Conservation (phyloP, 768 basidiomycete genomes). For the Gloeophyllum trabeum region DNA sequence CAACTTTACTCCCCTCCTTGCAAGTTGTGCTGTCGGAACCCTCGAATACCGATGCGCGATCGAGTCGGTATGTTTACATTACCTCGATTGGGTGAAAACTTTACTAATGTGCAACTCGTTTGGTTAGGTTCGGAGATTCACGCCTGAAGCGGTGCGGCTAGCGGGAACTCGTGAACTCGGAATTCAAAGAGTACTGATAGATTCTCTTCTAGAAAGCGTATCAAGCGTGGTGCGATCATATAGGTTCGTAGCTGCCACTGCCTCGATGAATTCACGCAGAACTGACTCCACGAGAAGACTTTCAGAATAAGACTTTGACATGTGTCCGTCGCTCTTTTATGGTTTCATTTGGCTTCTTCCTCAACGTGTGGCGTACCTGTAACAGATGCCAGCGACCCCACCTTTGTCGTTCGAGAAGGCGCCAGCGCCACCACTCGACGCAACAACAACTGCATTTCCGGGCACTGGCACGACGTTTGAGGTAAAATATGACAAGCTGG, state of each 20-base stretch:
- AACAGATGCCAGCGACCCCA: constrained; percentile 53
- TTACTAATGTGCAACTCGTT: neutral
- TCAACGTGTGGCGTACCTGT: neutral
- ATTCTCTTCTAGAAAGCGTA: constrained; percentile 34
- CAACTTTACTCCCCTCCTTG: constrained; percentile 59
- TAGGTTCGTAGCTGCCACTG: too few species aligned
- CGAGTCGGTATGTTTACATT: constrained; percentile 51
- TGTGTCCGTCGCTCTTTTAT: constrained; percentile 33
- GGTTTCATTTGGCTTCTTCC: neutral
- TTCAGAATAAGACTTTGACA: constrained; percentile 42
- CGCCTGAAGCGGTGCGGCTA: constrained; percentile 15
- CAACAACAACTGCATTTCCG: constrained; percentile 11
- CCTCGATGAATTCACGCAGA: too few species aligned
- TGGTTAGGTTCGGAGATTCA: constrained; percentile 14
- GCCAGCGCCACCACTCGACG: constrained; percentile 6
- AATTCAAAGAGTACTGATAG: neutral
- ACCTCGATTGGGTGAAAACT: neutral
- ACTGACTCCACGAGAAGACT: too few species aligned
- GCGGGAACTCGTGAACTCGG: too few species aligned
- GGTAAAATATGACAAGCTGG: constrained; percentile 67
- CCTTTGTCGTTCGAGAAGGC: constrained; percentile 22
- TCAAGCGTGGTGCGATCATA: constrained; percentile 69
- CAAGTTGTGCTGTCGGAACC: constrained; percentile 70
- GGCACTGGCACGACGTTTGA: constrained; percentile 32
- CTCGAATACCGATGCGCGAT: constrained; percentile 73